Base-by-base conservation (phyloP, 805 yeast species). In the Torulaspora maleeae region DNA sequence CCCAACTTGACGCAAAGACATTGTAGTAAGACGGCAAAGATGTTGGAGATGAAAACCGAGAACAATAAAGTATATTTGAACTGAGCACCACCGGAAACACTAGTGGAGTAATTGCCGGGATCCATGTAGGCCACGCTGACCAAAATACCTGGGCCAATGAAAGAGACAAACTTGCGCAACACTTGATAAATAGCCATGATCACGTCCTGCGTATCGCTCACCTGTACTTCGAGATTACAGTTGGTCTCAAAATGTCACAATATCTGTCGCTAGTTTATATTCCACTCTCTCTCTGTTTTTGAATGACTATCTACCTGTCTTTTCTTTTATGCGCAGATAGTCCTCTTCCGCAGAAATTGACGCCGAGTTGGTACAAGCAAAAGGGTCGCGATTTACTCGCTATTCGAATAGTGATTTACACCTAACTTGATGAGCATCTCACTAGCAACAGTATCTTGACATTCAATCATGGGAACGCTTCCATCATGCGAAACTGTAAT, bases 61-160 rank as follows among this genome's bases (percentile, higher is more conserved):
- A 88, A 89, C 22, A 91, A 67, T 37, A 90, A 70, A 48, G 84
- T 79, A 62, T 82, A 91, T 59, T 83, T 79, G 63, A 83, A 86
- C 36, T 85, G 83, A 6, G 95, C 85, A 24, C 95, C 95, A 2
- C 95, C 93, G 2, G 93, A 84, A 12, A 91, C 96, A 33, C 93
- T 93, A 1, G 97, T 87, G 10, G 96, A 85, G 66, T 91, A 91
- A 66, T 93, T 91, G 2, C 99, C 99, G 0, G 99, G 98, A 59
- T 91, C 98, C 88, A 93, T 87, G 60, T 90, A 93, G 0, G 97
- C 95, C 36, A 91, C 96, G n/a, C 89, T 76, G 15, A 91, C 95
- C 95, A 91, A 79, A 36, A 93, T 72, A 0, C 99, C 98, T 0
- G 98, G 98, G 0, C 98, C 98, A 7, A 91, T 72, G 59, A 85